Evolutionary conservation across 495 filamentous ascomycete genomes (phyloP).

Genomic region (Penicillium cataractarum): DNA sequence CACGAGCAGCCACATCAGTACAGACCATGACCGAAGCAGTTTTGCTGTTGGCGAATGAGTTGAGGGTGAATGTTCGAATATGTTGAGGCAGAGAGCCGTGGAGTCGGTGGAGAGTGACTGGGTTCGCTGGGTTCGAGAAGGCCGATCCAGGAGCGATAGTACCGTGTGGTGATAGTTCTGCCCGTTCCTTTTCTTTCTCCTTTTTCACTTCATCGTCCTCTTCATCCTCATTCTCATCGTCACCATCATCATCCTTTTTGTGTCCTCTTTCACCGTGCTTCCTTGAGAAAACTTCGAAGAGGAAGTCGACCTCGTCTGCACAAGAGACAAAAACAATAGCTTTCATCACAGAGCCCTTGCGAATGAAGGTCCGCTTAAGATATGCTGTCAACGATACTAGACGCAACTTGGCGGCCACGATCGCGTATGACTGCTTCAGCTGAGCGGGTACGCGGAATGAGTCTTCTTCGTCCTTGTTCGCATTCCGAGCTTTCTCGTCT

Average conservation of each 20-base stretch:
- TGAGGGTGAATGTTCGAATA: slow-evolving; percentile 80
- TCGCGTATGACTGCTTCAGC: slow-evolving; percentile 84
- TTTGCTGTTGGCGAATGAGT: slow-evolving; percentile 65
- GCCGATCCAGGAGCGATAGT: slow-evolving; percentile 55
- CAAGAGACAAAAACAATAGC: slow-evolving; percentile 96
- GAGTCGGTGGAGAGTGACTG: slow-evolving; percentile 77
- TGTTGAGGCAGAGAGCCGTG: slow-evolving; percentile 93
- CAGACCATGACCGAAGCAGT: slow-evolving; percentile 81
- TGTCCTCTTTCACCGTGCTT: slow-evolving; percentile 38
- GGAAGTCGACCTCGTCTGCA: slow-evolving; percentile 95
- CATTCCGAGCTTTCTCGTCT: slow-evolving; percentile 37
- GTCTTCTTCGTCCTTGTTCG: slow-evolving; percentile 50
- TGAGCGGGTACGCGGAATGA: slow-evolving; percentile 87
- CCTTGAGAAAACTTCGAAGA: slow-evolving; percentile 82
- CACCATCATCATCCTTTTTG: slow-evolving; percentile 28
- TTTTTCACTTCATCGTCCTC: slow-evolving; percentile 25
- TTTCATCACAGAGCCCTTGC: slow-evolving; percentile 88
- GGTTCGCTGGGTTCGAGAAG: slow-evolving; percentile 54
- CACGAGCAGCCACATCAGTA: slow-evolving; percentile 93
- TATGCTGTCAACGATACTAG: slow-evolving; percentile 83
- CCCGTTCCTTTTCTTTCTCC: slow-evolving; percentile 23
- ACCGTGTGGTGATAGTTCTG: slow-evolving; percentile 39
- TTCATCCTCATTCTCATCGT: slow-evolving; percentile 29
- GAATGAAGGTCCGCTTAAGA: slow-evolving; percentile 81
- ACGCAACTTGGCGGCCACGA: slow-evolving; percentile 86